phyloP scores from a whole-genome alignment of 805 yeast genomes.

The Scheffersomyces lignosus region DNA sequence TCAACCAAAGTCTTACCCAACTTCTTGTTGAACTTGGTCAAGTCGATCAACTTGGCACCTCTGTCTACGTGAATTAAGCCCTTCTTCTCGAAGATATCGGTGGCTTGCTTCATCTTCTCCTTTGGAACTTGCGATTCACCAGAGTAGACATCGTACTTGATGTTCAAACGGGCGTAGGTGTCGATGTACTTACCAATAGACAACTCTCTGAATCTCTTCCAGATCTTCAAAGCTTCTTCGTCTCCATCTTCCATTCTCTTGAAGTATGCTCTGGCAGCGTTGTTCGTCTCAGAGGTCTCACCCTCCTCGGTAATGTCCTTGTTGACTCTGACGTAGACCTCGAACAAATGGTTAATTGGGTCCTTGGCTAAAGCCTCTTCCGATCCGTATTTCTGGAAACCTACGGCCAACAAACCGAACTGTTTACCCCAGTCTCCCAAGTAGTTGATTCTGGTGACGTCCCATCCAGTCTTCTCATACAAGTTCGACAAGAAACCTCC shows the following conservation, averaged over 20 bases:
- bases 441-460: constrained; percentile 90
- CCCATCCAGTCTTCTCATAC: constrained; percentile 88
- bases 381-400: constrained; percentile 81
- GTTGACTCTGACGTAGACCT: constrained; percentile 88
- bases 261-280: constrained; percentile 84
- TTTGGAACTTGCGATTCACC: constrained; percentile 94
- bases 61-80: constrained; percentile 79
- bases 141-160: constrained; percentile 81
- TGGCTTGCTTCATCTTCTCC: constrained; percentile 66
- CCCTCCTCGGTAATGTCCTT: constrained; percentile 68
- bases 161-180: constrained; percentile 91
- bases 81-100: constrained; percentile 60
- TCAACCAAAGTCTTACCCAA: constrained; percentile 90
- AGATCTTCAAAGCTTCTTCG: constrained; percentile 67
- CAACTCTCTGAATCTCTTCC: constrained; percentile 88
- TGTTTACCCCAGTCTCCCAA: constrained; percentile 99
- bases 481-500: constrained; percentile 93
- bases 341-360: constrained; percentile 93
- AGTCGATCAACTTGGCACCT: constrained; percentile 88
- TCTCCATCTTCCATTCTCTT: constrained; percentile 94
- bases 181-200: constrained; percentile 82
- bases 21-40: constrained; percentile 82
- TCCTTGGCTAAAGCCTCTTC: constrained; percentile 69
- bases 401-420: constrained; percentile 93
- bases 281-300: constrained; percentile 58